Evolutionary conservation across 306 rosid species (phyloP).

Genomic region (Chamaecrista fasciculata): DNA sequence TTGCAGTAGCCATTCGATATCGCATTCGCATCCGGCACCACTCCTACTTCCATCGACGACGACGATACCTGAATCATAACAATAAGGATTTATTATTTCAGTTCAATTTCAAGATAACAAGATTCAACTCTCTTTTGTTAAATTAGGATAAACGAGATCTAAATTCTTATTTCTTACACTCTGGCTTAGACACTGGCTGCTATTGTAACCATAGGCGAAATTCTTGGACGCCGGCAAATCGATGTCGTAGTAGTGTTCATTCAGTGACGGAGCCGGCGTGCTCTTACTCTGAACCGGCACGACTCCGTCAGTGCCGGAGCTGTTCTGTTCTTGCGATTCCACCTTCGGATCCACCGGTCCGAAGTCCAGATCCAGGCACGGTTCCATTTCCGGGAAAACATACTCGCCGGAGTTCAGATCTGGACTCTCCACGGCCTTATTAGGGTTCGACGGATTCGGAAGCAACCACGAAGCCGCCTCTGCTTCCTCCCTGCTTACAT

Average conservation of each 20-base stretch:
- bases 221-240: conserved; percentile 54
- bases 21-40: conserved; percentile 71
- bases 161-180: no score
- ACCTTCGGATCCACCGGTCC: conserved; percentile 50
- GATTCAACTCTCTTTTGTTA: not conserved
- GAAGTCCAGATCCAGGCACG: conserved; percentile 75
- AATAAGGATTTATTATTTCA: no score
- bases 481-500: conserved; percentile 77
- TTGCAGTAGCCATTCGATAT: conserved; percentile 48
- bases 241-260: conserved; percentile 43
- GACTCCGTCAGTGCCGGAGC: conserved; percentile 68
- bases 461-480: conserved; percentile 97
- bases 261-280: conserved; percentile 26
- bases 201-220: conserved; percentile 46
- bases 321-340: conserved; percentile 60
- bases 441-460: conserved; percentile 42
- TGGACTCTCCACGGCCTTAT: conserved; percentile 47
- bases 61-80: conserved; percentile 63
- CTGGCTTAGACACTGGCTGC: conserved; percentile 58
- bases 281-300: conserved; percentile 68
- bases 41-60: conserved; percentile 77
- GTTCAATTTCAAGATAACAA: no score
- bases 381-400: conserved; percentile 55
- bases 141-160: conserved; percentile 6
- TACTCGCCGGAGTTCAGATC: conserved; percentile 64